Conservation (phyloP, 225 moss, liverwort and hornwort species). For the Climacium dendroides region DNA sequence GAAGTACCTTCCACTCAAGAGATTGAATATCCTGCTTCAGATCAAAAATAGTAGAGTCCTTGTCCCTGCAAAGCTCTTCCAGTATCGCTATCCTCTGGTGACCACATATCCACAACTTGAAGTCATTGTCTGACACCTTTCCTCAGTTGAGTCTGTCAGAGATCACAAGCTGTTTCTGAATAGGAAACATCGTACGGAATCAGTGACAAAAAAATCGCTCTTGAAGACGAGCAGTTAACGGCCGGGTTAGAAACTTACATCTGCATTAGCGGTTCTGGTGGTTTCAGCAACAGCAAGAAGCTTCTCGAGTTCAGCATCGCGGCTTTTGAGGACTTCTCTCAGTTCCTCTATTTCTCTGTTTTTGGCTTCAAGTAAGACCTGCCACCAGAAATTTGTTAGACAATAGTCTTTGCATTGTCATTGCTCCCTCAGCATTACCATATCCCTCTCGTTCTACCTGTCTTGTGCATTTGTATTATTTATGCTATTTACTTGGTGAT, state of each 20-base stretch:
- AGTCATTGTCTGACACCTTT: neutral
- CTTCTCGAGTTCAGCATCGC: conserved; percentile 11
- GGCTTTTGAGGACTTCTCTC: neutral
- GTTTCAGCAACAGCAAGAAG: conserved; percentile 4
- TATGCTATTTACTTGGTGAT: neutral
- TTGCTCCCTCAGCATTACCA: neutral
- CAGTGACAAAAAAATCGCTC: neutral
- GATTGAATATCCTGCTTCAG: conserved; percentile 33
- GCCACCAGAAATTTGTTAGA: neutral
- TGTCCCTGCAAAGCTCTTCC: conserved; percentile 22
- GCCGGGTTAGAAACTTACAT: conserved; percentile 2
- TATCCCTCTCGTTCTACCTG: neutral
- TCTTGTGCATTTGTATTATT: neutral
- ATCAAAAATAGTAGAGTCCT: conserved; percentile 7
- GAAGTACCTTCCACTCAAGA: conserved; percentile 22
- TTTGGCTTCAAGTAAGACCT: conserved; percentile 15
- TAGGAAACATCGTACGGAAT: neutral
- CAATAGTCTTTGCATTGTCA: neutral
- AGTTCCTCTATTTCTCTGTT: conserved; percentile 16
- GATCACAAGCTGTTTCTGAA: neutral
- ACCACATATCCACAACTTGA: neutral
- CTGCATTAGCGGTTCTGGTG: neutral
- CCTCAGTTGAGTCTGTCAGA: neutral
- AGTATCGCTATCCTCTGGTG: conserved; percentile 13
- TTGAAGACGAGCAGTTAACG: neutral